Evolutionary conservation across 2,329 filamentous ascomycete species (phyloP).

Genomic region (Cordyceps tenuipes): DNA sequence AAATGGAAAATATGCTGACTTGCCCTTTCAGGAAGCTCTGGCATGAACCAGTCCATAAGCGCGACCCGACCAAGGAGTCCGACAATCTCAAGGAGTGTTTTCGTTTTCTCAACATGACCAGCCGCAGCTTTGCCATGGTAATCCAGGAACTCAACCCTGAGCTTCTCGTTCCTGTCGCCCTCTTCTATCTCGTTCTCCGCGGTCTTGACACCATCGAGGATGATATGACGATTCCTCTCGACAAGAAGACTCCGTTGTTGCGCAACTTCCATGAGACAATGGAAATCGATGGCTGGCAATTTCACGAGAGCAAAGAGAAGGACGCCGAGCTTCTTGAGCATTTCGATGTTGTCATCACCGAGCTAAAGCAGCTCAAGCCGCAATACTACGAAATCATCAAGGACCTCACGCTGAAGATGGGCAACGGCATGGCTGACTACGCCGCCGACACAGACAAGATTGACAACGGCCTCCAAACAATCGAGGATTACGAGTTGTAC

Average conservation of each 20-base stretch:
- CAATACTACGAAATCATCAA: conserved; percentile 79
- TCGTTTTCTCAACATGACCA: conserved; percentile 75
- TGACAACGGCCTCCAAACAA: conserved; percentile 67
- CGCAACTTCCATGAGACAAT: conserved; percentile 73
- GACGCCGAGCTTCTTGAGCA: conserved; percentile 86
- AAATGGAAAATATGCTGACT: conserved; percentile 13
- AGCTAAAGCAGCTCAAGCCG: conserved; percentile 82
- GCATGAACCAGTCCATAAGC: conserved; percentile 88
- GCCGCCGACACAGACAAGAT: conserved; percentile 75
- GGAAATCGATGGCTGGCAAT: conserved; percentile 83
- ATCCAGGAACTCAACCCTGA: conserved; percentile 95
- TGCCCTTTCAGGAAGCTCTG: conserved; percentile 68
- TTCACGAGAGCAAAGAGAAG: conserved; percentile 80
- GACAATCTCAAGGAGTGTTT: conserved; percentile 74
- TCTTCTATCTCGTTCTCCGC: conserved; percentile 90
- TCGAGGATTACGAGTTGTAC: conserved; percentile 90
- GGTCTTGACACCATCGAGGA: conserved; percentile 98
- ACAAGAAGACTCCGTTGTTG: conserved; percentile 77
- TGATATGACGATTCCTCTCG: conserved; percentile 83
- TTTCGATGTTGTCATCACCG: conserved; percentile 77
- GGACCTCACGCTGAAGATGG: conserved; percentile 92
- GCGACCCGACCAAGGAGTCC: conserved; percentile 68
- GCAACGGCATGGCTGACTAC: conserved; percentile 97
- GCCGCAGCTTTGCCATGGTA: conserved; percentile 85
- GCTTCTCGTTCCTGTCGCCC: conserved; percentile 74